Conservation (phyloP, 208 protist genomes). For the Acanthamoeba lenticulata region DNA sequence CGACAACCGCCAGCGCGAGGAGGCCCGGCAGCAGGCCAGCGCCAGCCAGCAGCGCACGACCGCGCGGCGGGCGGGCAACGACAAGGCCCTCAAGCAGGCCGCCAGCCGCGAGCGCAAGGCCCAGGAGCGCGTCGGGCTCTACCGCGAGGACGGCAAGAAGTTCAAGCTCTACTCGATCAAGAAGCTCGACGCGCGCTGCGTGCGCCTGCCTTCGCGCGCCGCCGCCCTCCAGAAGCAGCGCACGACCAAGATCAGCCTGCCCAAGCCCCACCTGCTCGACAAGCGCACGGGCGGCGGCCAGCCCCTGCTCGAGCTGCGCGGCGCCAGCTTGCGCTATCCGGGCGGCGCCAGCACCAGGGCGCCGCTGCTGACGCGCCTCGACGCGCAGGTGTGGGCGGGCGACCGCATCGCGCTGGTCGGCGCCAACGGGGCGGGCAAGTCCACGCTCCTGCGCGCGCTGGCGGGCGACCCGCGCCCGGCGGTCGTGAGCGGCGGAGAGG, state of each 20-base stretch:
- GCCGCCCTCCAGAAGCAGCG: slow-evolving; percentile 12
- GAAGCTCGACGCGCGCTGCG: background rate
- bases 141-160: slow-evolving; percentile 75
- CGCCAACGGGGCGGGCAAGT: slow-evolving; percentile 87
- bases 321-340: slow-evolving; percentile 74
- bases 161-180: slow-evolving; percentile 74
- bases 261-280: background rate
- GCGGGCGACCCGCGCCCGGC: slow-evolving; percentile 76
- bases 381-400: slow-evolving; percentile 19
- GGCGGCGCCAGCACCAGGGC: slow-evolving; percentile 67
- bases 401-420: slow-evolving; percentile 78
- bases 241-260: slow-evolving; percentile 35
- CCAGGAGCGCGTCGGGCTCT: slow-evolving; percentile 50
- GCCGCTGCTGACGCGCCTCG: slow-evolving; percentile 74
- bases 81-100: slow-evolving; percentile 51
- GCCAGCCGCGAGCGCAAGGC: slow-evolving; percentile 64
- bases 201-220: slow-evolving; percentile 53
- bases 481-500: background rate
- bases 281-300: background rate
- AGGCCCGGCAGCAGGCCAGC: slow-evolving; percentile 65
- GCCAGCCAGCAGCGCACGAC: background rate
- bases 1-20: slow-evolving; percentile 62
- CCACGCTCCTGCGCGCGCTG: slow-evolving; percentile 84
- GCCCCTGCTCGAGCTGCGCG: slow-evolving; percentile 34
- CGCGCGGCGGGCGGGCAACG: slow-evolving; percentile 61